These are phyloP conservation scores for Sisymbrium altissimum DNA, from an alignment of 345 rosid genomes.

Conservation along the genomic window DNA sequence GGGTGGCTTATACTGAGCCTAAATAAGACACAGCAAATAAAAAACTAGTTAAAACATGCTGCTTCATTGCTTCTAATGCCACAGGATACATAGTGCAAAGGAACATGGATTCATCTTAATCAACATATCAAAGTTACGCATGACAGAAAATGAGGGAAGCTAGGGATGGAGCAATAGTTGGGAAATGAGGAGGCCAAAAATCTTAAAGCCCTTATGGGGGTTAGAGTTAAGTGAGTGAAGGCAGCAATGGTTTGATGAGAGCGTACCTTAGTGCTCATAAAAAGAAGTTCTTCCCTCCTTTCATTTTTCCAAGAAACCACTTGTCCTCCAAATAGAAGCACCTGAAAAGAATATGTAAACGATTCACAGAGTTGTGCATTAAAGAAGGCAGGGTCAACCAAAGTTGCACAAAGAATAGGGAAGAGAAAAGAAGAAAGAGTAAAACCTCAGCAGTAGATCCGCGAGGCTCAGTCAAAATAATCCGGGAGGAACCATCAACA, in stretches of 20 bases:
- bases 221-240: no score
- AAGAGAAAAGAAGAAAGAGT: not conserved
- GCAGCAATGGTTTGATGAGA: no score
- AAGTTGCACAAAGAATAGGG: no score
- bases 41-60: not conserved
- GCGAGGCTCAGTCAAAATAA: conserved; percentile 69
- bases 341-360: conserved; percentile 50
- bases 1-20: conserved; percentile 71
- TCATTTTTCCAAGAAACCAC: conserved; percentile 95
- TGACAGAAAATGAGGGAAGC: conserved; percentile 11
- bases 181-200: not conserved
- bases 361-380: no score
- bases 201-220: not conserved
- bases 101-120: not conserved
- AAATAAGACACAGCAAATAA: conserved; percentile 17
- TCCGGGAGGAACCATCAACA: conserved; percentile 60
- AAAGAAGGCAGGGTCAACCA: not conserved
- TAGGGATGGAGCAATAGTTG: not conserved
- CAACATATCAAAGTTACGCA: not conserved
- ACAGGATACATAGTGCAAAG: not conserved
- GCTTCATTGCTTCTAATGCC: not conserved
- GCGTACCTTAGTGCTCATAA: conserved; percentile 76
- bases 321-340: conserved; percentile 83
- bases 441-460: conserved; percentile 83
- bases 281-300: conserved; percentile 79